Evolutionary conservation across 2,329 filamentous ascomycete genomes (phyloP), one percentile per base, ranked within the genome.

Genomic region (Aphanoascus verrucosus): DNA sequence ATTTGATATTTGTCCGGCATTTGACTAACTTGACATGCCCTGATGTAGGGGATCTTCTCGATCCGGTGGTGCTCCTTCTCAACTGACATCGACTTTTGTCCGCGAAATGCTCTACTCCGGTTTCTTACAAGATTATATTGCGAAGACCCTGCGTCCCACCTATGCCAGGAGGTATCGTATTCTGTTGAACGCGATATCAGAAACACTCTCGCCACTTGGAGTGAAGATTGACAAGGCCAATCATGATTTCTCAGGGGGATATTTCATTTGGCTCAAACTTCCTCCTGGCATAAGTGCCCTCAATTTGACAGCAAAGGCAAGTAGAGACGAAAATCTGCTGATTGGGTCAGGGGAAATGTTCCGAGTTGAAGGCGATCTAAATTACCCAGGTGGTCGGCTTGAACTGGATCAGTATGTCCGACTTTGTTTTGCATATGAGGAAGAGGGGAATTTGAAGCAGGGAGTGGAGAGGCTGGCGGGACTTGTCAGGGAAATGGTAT

Each of bases 181-280:
- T 1, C 76, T 91, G 63, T 73, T 82, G 57, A 60, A 67, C 1
- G 80, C 83, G 0, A 78, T 93, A 20, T 64, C 75, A 37, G 65
- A 75, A 49, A 67, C 84, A 46, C 72, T 94, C 1, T 63, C 76
- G 0, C 84, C 85, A 0, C 70, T 86, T 0, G 85, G 83, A 1
- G 77, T 86, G 38, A 56, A 52, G 4, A 7, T 56, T 58, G 34
- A 49, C 59, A 50, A 31, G 28, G 66, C 45, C 9, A 20, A 71
- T 53, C 67, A 72, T 34, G 65, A 72, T 2, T 67, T 83, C 2
- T 84, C 83, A 31, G 89, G 89, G 0, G 89, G 89, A 0, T 95
- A 91, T 65, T 95, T 94, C 66, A 73, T 94, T 46, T 95, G 88
- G 88, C 68, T 94, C 23, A 76, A 74, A 1, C 67, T 94, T 3